Base-by-base conservation (phyloP, 192 early-diverging fungal species). In the Mortierella claussenii region DNA sequence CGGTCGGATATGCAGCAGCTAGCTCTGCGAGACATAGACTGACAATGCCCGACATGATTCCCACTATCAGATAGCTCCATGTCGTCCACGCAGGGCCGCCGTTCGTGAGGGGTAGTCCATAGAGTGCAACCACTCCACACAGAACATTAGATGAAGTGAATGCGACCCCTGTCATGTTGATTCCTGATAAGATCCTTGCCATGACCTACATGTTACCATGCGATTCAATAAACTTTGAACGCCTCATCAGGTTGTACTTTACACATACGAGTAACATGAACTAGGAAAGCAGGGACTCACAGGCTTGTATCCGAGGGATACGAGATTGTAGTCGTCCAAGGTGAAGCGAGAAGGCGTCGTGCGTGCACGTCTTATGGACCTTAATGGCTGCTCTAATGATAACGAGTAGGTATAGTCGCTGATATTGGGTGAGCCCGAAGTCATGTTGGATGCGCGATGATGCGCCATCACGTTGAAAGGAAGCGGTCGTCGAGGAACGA, bases 301-400 rank as follows among this genome's bases (percentile, higher is more conserved):
- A 13, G 71, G 71, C 24, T 75, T 75, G 36, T 75, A 75, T 55
- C 71, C 71, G 9, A 75, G 56, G 1, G 71, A 75, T 5, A 75
- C 55, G 6, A 75, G 47, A 51, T 75, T 65, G 45, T 75, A 55
- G 36, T 75, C 71, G 36, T 75, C 71, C 43, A 75, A 44, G 5
- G 50, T 75, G 27, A 66, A 23, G 15, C 65, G 51, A 28, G 57
- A 54, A 2, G 71, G 34, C 23, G 56, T 36, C 28, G 46, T 13
- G 13, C 42, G 55, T 20, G 45, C 26, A 20, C 31, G 4, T 8
- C 42, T 21, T 32, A 17, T 58, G 15, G 66, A 46, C 11, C 7
- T 17, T n/a, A 23, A 26, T 36, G 46, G 69, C n/a, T 24, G 24
- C 17, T 4, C 36, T 20, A 18, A 24, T 26, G 42, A 53, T 45